These are phyloP conservation scores for Mucor mucedo DNA, from an alignment of 371 early-diverging fungal species.

Conservation along the genomic window DNA sequence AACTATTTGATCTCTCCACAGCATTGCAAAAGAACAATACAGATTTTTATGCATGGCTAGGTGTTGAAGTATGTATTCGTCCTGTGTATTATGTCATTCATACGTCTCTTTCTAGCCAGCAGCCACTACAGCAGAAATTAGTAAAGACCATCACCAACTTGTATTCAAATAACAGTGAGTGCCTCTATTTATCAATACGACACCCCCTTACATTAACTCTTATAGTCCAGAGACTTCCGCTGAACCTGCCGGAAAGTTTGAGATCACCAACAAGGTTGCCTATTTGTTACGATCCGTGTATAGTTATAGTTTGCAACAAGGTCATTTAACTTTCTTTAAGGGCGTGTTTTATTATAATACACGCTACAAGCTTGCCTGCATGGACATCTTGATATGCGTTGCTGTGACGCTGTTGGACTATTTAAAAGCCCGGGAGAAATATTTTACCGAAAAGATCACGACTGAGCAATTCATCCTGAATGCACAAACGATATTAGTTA, in stretches of 20 bases:
- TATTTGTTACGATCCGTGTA: constrained; percentile 15
- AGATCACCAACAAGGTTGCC: constrained; percentile 19
- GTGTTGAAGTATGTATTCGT: constrained; percentile 17
- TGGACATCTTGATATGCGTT: constrained; percentile 1
- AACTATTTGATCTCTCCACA: constrained; percentile 20
- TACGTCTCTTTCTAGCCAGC: constrained; percentile 8
- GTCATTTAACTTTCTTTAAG: constrained; percentile 16
- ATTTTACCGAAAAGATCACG: constrained; percentile 14
- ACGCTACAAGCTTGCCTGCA: constrained; percentile 11
- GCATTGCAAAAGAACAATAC: constrained; percentile 10
- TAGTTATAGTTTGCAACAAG: constrained; percentile 8
- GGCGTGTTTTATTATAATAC: constrained; percentile 20
- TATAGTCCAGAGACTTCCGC: constrained; percentile 14
- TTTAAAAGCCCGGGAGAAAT: constrained; percentile 20
- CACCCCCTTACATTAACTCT: not conserved
- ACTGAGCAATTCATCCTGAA: constrained; percentile 26
- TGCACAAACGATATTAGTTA: constrained; percentile 24
- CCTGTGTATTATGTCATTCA: not conserved
- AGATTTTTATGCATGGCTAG: constrained; percentile 26
- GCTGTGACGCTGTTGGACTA: constrained; percentile 16
- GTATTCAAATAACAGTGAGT: constrained; percentile 24
- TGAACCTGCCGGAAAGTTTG: constrained; percentile 6
- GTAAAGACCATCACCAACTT: constrained; percentile 21
- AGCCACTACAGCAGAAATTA: constrained; percentile 21
- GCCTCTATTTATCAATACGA: not conserved